These are phyloP conservation scores for Gentiana straminea DNA, from an alignment of 257 asterid species.

Conservation along the genomic window DNA sequence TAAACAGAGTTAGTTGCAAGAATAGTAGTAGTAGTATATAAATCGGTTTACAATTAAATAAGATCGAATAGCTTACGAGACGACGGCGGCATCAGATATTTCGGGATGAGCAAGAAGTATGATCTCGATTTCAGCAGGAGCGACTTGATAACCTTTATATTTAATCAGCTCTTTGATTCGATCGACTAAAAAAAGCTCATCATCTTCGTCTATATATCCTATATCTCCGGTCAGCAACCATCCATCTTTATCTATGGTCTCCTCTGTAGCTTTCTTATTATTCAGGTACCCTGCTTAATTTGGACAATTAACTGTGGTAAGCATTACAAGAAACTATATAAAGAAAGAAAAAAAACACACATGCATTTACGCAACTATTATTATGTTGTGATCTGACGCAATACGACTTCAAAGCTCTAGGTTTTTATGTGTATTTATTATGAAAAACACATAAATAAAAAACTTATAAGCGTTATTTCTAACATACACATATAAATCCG, in stretches of 20 bases:
- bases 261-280: conserved; percentile 20
- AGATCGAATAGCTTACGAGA: conserved; percentile 18
- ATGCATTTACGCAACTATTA: too few species aligned
- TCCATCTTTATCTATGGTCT: conserved; percentile 28
- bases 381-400: too few species aligned
- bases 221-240: conserved; percentile 39
- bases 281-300: conserved; percentile 24
- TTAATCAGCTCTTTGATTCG: conserved; percentile 32
- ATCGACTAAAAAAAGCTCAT: conserved; percentile 27
- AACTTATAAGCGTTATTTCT: too few species aligned
- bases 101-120: conserved; percentile 22
- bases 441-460: too few species aligned
- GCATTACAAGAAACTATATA: too few species aligned
- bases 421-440: too few species aligned
- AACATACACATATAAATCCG: too few species aligned
- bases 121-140: conserved; percentile 37
- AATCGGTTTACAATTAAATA: neutral
- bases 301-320: too few species aligned
- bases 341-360: too few species aligned
- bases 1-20: too few species aligned
- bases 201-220: conserved; percentile 28
- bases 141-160: conserved; percentile 38
- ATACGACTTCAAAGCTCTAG: too few species aligned
- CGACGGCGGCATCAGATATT: conserved; percentile 32
- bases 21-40: too few species aligned